These are phyloP conservation scores for Leishmania arabica DNA, from an alignment of 208 protist genomes.

Conservation along the genomic window DNA sequence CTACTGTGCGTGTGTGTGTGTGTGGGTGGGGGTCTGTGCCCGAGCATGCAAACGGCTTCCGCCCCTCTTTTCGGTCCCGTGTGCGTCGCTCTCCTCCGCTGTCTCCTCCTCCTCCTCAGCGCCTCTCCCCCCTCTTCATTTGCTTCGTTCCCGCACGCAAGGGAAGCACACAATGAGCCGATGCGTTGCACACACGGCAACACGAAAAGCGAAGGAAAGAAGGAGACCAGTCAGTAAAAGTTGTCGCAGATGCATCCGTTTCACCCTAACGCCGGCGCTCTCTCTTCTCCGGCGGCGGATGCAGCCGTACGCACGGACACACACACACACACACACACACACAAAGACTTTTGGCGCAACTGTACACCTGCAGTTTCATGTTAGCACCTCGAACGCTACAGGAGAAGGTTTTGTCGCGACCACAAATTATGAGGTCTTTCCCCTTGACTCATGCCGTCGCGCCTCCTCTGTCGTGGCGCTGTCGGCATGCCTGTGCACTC, in stretches of 20 bases:
- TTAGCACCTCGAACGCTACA: not conserved
- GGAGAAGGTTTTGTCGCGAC: not conserved
- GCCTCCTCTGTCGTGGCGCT: not conserved
- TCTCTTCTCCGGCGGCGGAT: not conserved
- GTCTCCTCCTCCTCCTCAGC: not conserved
- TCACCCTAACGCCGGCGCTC: not conserved
- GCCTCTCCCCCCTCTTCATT: not conserved
- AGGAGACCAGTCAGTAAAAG: too few species aligned
- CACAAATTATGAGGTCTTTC: not conserved
- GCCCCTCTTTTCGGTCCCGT: not conserved
- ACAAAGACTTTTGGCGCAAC: not conserved
- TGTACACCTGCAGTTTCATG: not conserved
- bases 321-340: not conserved
- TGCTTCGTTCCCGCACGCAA: not conserved
- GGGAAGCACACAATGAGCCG: not conserved
- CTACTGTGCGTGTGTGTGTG: not conserved
- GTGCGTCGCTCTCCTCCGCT: not conserved
- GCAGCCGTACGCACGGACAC: not conserved
- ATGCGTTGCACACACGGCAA: not conserved
- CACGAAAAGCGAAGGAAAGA: not conserved
- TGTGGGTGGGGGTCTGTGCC: not conserved
- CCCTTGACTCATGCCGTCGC: not conserved
- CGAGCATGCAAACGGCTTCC: not conserved
- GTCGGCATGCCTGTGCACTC: not conserved
- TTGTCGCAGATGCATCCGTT: not conserved